Evolutionary conservation across 371 early-diverging fungal species (phyloP).

Genomic region (Mucor lusitanicus): DNA sequence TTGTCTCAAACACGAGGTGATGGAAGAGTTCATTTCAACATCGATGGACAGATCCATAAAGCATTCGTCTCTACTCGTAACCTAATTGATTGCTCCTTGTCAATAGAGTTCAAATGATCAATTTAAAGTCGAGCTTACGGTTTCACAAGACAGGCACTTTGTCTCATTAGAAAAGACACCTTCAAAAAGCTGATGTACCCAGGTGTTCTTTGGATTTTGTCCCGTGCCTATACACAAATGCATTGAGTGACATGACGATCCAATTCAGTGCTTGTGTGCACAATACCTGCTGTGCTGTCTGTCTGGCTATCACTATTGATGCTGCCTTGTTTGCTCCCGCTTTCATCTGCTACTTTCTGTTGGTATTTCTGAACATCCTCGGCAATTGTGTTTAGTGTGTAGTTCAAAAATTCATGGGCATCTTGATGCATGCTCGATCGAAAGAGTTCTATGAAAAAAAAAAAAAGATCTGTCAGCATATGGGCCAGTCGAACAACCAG

Average conservation of each 20-base stretch:
- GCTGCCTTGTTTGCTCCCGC: slow-evolving; percentile 9
- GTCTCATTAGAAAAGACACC: slow-evolving; percentile 95
- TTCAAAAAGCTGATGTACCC: slow-evolving; percentile 96
- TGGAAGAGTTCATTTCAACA: slow-evolving; percentile 92
- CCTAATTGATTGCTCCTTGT: slow-evolving; percentile 35
- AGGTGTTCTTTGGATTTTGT: slow-evolving; percentile 55
- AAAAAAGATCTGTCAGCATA: not conserved
- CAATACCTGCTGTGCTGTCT: not conserved
- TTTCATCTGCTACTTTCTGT: slow-evolving; percentile 22
- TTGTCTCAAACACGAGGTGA: slow-evolving; percentile 89
- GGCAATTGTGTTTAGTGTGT: slow-evolving; percentile 86
- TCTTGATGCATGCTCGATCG: slow-evolving; percentile 95
- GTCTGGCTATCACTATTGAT: slow-evolving; percentile 18
- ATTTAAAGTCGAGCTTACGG: slow-evolving; percentile 50
- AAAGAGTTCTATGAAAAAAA: slow-evolving; percentile 74
- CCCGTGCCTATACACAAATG: not conserved
- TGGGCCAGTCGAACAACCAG: not conserved
- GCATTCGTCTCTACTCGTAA: slow-evolving; percentile 92
- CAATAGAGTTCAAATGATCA: not conserved
- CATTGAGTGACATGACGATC: not conserved
- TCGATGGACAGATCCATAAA: slow-evolving; percentile 96
- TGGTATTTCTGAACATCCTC: slow-evolving; percentile 79
- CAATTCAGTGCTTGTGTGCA: not conserved
- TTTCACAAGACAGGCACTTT: slow-evolving; percentile 94
- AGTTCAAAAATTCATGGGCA: slow-evolving; percentile 97